Base-by-base conservation (phyloP, 2,329 filamentous ascomycete genomes). In the Diaporthe ampelina region DNA sequence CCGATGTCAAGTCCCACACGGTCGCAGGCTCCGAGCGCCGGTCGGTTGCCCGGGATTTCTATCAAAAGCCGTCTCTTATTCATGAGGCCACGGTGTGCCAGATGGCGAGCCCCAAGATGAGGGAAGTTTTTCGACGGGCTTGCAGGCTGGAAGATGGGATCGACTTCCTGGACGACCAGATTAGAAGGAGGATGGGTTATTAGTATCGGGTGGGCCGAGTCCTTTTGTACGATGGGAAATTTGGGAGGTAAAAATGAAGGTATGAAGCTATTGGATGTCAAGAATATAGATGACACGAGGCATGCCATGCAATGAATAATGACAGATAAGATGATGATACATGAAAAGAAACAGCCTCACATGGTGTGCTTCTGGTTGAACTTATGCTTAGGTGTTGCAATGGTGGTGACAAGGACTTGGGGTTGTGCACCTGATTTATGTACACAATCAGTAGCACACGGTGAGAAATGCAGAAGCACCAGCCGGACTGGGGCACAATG, bases 41-140 rank as follows among this genome's bases (percentile, higher is more conserved):
- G 48, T 57, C 59, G 52, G 86, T 95, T 32, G 91, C 93, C 13
- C 84, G 88, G 24, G 90, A 92, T 77, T 94, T 97, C 78, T 91
- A 90, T 76, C 87, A 88, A 73, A 86, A 89, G 19, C 87, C 91
- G 32, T 89, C 91, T 76, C 86, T 87, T 17, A 82, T 93, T 45
- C 56, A 32, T 7, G 81, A 85, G 0, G 83, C 86, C 77, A 89
- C 85, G 37, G 89, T 86, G 29, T 98, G 95, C 80, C 94, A 96
- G 81, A 87, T 98, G 3, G 97, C 97, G 81, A 95, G 94, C 57
- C 83, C 88, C 5, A 89, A 93, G 21, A 98, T 98, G 94, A 88
- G 95, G 54, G 87, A 88, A 0, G 87, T 94, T 1, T 97, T 97
- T 80, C 83, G 85, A 37, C 88, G 90, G 40, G 92, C 93, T 0